phyloP scores from a whole-genome alignment of 202 grass and related monocot species.

The Hordeum pubiflorum region DNA sequence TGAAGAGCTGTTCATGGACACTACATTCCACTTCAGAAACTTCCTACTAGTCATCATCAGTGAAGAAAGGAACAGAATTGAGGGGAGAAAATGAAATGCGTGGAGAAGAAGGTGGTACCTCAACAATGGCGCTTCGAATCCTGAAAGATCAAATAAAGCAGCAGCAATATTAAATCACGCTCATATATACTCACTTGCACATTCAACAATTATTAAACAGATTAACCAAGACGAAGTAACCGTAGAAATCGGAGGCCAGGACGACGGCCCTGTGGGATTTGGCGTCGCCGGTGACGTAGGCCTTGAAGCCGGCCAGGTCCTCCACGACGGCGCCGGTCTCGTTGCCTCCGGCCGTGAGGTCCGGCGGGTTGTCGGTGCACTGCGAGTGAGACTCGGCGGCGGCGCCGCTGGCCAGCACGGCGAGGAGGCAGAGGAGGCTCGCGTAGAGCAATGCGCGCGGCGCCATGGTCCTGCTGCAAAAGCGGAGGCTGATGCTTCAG shows the following conservation, averaged over 20 bases:
- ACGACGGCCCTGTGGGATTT: conserved; percentile 22
- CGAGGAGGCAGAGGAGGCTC: conserved; percentile 7
- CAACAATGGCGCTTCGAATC: conserved; percentile 29
- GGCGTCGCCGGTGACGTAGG: conserved; percentile 20
- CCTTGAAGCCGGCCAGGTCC: conserved; percentile 20
- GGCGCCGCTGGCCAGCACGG: neutral
- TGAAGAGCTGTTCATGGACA: neutral
- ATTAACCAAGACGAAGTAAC: neutral
- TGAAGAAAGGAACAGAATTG: neutral
- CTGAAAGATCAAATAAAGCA: neutral
- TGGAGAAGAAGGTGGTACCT: conserved; percentile 2
- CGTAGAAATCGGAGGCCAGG: conserved; percentile 17
- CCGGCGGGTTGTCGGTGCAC: conserved; percentile 26
- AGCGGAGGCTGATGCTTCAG: neutral
- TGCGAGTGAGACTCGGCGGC: neutral
- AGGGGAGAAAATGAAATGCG: neutral
- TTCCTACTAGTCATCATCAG: neutral
- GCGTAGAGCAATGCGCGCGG: neutral
- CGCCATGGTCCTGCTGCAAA: neutral
- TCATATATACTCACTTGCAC: too few relatives aligned
- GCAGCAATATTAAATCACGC: neutral
- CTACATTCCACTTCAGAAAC: neutral
- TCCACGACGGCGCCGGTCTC: conserved; percentile 6
- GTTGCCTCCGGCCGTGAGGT: neutral
- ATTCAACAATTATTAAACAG: neutral